phyloP scores from a whole-genome alignment of 148 eudicot species.

The Silene uniflora region DNA sequence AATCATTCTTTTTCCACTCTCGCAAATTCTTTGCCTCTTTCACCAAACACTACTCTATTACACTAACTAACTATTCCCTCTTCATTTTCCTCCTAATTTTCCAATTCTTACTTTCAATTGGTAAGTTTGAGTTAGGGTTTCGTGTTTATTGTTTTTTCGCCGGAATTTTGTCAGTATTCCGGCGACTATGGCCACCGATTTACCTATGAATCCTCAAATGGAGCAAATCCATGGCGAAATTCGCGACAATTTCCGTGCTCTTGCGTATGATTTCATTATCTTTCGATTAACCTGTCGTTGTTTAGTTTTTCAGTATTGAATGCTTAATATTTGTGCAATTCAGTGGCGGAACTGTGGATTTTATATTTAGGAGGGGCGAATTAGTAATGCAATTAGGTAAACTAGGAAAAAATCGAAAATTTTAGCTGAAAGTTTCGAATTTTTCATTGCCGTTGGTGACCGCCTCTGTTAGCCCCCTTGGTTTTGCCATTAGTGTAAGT shows the following conservation, averaged over 20 bases:
- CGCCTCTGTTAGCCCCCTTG: background rate
- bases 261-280: constrained; percentile 44
- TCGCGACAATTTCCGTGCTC: constrained; percentile 87
- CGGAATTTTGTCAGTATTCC: constrained; percentile 17
- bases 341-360: too few species aligned
- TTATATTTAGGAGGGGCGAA: too few species aligned
- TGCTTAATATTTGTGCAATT: too few species aligned
- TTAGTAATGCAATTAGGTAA: too few species aligned
- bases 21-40: background rate
- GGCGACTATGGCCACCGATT: constrained; percentile 50
- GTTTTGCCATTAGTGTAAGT: background rate
- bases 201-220: constrained; percentile 86
- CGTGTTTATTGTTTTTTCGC: background rate
- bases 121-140: constrained; percentile 6
- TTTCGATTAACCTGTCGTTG: background rate
- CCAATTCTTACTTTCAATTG: background rate
- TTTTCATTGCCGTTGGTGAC: too few species aligned
- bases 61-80: background rate
- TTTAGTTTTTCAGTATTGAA: too few species aligned
- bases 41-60: background rate
- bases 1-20: background rate
- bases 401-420: too few species aligned
- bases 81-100: background rate
- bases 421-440: too few species aligned
- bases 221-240: constrained; percentile 99